A percentile compares a stretch with the other conserved stretches of the same genome.
Evolutionary conservation across 1,139 yeast genomes (phyloP).

Genomic region (Geotrichum carabidarum): DNA sequence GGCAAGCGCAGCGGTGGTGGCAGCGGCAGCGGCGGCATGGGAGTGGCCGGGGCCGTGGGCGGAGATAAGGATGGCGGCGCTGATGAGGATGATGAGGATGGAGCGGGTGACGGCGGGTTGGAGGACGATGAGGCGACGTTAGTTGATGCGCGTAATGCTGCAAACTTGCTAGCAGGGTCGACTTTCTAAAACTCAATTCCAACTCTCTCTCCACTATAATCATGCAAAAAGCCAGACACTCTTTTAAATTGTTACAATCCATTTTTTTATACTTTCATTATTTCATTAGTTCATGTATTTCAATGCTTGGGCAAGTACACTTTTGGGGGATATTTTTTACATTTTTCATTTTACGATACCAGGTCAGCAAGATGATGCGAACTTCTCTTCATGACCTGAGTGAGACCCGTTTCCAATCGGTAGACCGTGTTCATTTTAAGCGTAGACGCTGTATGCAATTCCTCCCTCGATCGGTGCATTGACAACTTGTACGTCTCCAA

Average conservation of each 20-base stretch:
- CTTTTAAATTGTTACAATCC: too few species aligned
- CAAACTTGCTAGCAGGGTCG: conserved; percentile 68
- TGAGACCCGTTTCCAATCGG: not conserved
- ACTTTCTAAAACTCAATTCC: conserved; percentile 45
- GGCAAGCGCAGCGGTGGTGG: conserved; percentile 20
- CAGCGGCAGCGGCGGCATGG: conserved; percentile 24
- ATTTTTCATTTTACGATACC: too few species aligned
- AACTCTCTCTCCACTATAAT: too few species aligned
- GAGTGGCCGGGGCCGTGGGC: conserved; percentile 31
- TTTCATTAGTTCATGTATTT: too few species aligned
- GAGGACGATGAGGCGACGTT: conserved; percentile 33
- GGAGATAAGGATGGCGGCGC: not conserved
- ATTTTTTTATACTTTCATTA: too few species aligned
- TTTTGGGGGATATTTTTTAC: too few species aligned
- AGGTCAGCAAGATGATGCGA: not conserved
- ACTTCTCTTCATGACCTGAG: not conserved
- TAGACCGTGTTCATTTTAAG: not conserved
- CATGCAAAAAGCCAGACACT: too few species aligned
- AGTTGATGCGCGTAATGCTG: conserved; percentile 80
- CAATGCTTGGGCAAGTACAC: too few species aligned
- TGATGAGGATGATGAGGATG: conserved; percentile 22
- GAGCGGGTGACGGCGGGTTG: conserved; percentile 23
- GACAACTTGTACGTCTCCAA: not conserved
- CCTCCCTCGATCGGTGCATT: not conserved
- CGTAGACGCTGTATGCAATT: not conserved